phyloP scores from a whole-genome alignment of 2,329 filamentous ascomycete species.

The Rhytidhysteron rufulum region DNA sequence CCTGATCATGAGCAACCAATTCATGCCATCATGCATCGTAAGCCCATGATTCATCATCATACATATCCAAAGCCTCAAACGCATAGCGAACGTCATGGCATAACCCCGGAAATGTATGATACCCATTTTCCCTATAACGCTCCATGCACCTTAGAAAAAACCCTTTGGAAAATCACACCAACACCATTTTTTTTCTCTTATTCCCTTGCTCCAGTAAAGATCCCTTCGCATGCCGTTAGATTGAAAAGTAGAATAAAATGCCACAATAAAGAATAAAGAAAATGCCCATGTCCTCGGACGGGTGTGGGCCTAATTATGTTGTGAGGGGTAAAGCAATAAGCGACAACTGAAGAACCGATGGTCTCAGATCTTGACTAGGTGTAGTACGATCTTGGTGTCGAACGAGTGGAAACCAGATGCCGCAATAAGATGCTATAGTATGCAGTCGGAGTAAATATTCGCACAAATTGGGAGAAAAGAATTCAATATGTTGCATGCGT shows the following conservation, averaged over 20 bases:
- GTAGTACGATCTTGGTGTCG: neutral
- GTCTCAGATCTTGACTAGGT: neutral
- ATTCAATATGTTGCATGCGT: conserved; percentile 37
- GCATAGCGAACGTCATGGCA: neutral
- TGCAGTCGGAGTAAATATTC: too few species aligned
- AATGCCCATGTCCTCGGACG: too few species aligned
- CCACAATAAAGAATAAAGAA: too few species aligned
- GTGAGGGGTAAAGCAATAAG: too few species aligned
- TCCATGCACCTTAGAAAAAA: neutral
- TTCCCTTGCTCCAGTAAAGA: neutral
- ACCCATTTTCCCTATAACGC: neutral
- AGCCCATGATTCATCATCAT: conserved; percentile 1
- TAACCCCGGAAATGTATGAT: neutral
- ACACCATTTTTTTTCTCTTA: neutral
- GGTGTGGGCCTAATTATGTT: too few species aligned
- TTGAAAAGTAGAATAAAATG: too few species aligned
- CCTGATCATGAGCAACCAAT: conserved; percentile 26
- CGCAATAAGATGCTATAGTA: too few species aligned
- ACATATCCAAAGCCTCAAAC: neutral
- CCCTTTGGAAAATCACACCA: neutral
- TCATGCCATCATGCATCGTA: conserved; percentile 15
- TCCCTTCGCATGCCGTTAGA: neutral
- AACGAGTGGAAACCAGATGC: too few species aligned
- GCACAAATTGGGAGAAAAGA: too few species aligned
- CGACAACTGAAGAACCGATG: too few species aligned